Base-by-base conservation (phyloP, 2,329 filamentous ascomycete species). In the Orbilia blumenaviensis region DNA sequence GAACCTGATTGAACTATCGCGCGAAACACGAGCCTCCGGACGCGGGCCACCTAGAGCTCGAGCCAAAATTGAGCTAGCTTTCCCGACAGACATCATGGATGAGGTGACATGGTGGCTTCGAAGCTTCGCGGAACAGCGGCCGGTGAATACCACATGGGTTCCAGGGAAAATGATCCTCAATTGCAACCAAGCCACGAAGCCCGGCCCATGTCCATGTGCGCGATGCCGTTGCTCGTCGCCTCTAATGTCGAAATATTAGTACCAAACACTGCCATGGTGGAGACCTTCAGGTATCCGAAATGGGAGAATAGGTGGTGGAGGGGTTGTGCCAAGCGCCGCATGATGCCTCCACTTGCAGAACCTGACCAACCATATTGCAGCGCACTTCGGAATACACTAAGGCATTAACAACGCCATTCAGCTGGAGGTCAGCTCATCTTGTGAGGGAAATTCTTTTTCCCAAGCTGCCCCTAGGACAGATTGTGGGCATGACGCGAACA, bases 341-440 rank as follows among this genome's bases (percentile, higher is more conserved):
- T 34, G 34, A 71, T 44, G 34, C 66, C 66, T 63, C 66, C 56
- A 63, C n/a, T n/a, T n/a, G n/a, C n/a, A n/a, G n/a, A n/a, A n/a
- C n/a, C n/a, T n/a, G n/a, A n/a, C n/a, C n/a, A n/a, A n/a, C n/a
- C n/a, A n/a, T n/a, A n/a, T 71, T 71, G 66, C 23, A 41, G 66
- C 66, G 66, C 66, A 25, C 66, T 71, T 71, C 66, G 66, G 66
- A 71, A 71, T 71, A 41, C 44, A 54, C 41, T 56, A 71, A 46
- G 23, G 56, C 38, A n/a, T n/a, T n/a, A n/a, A n/a, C n/a, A 38
- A 62, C 21, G 44, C 48, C 21, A 41, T 71, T 71, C 66, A 71
- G 66, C 66, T 71, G 56, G 46, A 71, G 38, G 38, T 46, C 38
- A 58, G 63, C 10, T 44, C n/a, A 71, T 63, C 66, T 32, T 63